Base-by-base conservation (phyloP, 768 basidiomycete genomes). In the Daedalea quercina region DNA sequence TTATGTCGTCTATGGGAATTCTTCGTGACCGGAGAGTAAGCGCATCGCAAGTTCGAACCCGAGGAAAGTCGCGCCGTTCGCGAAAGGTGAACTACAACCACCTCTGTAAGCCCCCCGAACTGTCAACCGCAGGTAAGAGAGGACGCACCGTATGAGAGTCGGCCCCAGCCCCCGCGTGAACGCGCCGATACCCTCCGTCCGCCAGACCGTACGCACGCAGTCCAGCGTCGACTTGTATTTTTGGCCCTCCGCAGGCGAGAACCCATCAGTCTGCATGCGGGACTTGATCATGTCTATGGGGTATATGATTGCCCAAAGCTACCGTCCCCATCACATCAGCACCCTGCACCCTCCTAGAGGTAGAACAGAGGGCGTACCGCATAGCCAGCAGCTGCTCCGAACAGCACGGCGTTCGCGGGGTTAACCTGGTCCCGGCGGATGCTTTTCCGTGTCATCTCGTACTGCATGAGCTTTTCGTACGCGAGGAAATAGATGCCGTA, bases 241-340 rank as follows among this genome's bases (percentile, higher is more conserved):
- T 60, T 85, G 85, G 25, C 87, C 85, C 41, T 82, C 84, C 15
- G 83, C 73, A 2, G 82, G 70, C 11, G 81, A 76, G 67, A 94
- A 93, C 0, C 85, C 89, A 63, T 97, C 95, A 0, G 94, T 96
- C 70, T 98, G 95, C 77, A 97, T 88, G 50, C 93, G 82, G 24
- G 91, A 92, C 66, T 98, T 98, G 64, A 97, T 83, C 80, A 96
- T 90, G 69, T 96, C 94, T 68, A 94, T 87, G 15, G 93, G 94
- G 73, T 95, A 95, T 73, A 93, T 94, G 9, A 91, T 73, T n/a
- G 81, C 85, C 90, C 90, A 93, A 25, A 93, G 75, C 89, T 91
- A 53, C 31, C n/a, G n/a, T n/a, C 50, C 57, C 26, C 45, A 43
- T 44, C 57, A 51, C 19, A 48, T 54, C 45, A 55, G 48, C 47